Percentiles rank a stretch among this genome's conserved stretches.
Evolutionary conservation across 2,329 filamentous ascomycete species (phyloP).

Genomic region (Colletotrichum sp.): DNA sequence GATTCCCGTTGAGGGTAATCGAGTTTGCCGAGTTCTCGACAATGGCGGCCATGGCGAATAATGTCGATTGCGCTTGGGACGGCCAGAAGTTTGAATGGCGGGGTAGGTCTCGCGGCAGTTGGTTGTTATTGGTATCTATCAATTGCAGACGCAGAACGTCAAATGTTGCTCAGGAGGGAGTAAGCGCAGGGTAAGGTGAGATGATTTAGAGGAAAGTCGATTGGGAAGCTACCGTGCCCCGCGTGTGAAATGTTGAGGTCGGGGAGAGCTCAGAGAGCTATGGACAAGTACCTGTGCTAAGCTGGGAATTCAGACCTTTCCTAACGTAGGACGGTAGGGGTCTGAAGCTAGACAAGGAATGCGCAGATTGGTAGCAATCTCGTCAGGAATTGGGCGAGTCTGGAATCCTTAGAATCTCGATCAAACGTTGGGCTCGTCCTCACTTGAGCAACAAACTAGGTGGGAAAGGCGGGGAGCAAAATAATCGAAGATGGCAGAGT

Average conservation of each 20-base stretch:
- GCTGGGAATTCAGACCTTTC: constrained; percentile 9
- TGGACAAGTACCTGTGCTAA: constrained; percentile 8
- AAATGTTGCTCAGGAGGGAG: background rate
- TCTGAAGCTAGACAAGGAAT: constrained; percentile 18
- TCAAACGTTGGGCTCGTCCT: background rate
- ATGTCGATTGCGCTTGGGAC: background rate
- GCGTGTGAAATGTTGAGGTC: constrained; percentile 18
- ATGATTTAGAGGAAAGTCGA: background rate
- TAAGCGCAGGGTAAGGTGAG: background rate
- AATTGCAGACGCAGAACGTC: constrained; percentile 1
- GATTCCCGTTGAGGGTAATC: constrained; percentile 38
- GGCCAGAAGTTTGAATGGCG: background rate
- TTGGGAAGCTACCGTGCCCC: background rate
- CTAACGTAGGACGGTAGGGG: constrained; percentile 19
- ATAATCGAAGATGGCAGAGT: background rate
- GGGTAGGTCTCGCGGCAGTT: background rate
- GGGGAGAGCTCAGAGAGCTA: constrained; percentile 3
- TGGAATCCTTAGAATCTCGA: background rate
- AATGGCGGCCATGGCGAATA: constrained; percentile 5
- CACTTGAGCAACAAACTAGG: background rate
- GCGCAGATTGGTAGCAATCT: constrained; percentile 18
- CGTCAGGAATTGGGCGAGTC: constrained; percentile 9
- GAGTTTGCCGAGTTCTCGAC: constrained; percentile 48
- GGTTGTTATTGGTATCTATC: background rate
- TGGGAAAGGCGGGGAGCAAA: background rate